These are phyloP conservation scores for Calonectria henricotiae DNA, from an alignment of 2,329 filamentous ascomycete genomes.

Conservation along the genomic window DNA sequence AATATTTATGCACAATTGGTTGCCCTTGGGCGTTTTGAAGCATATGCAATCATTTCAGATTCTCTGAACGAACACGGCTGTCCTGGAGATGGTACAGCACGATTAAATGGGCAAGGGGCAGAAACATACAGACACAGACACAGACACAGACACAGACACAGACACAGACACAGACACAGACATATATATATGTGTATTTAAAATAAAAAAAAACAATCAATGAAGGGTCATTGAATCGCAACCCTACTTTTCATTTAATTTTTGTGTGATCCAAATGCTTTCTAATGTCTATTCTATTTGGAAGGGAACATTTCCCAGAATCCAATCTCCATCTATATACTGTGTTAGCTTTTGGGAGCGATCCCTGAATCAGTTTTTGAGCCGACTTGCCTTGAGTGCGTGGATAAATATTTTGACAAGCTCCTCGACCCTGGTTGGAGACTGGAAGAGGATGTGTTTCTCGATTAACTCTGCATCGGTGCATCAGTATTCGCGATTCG, in stretches of 20 bases:
- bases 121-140: too few relatives aligned
- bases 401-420: slow-evolving; percentile 88
- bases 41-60: too few relatives aligned
- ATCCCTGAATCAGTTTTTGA: not conserved
- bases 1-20: too few relatives aligned
- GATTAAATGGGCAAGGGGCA: slow-evolving; percentile 35
- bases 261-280: not conserved
- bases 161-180: too few relatives aligned
- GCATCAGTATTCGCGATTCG: slow-evolving; percentile 21
- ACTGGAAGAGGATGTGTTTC: slow-evolving; percentile 80
- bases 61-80: not conserved
- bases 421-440: slow-evolving; percentile 83
- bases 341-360: not conserved
- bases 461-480: slow-evolving; percentile 79
- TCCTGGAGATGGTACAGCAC: slow-evolving; percentile 35
- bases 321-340: slow-evolving; percentile 67
- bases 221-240: too few relatives aligned
- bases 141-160: too few relatives aligned
- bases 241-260: not conserved
- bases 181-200: too few relatives aligned
- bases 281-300: slow-evolving; percentile 39
- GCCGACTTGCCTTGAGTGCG: slow-evolving; percentile 80
- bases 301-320: slow-evolving; percentile 71
- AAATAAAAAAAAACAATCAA: too few relatives aligned
- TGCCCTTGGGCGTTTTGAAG: too few relatives aligned